These are phyloP conservation scores for Hysterangium stoloniferum DNA, from an alignment of 768 basidiomycete species.

Conservation along the genomic window DNA sequence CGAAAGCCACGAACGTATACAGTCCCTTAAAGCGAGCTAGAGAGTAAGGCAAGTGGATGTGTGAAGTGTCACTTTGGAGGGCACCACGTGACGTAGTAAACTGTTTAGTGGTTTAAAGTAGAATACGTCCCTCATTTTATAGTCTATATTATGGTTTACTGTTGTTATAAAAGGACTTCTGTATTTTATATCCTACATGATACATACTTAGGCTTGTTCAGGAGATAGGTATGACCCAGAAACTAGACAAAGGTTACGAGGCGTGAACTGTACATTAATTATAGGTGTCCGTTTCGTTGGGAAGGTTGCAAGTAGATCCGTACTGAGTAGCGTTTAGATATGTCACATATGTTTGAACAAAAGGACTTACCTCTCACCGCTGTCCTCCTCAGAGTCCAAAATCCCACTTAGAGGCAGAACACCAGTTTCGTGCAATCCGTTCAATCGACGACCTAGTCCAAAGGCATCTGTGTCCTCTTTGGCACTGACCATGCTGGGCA, in stretches of 20 bases:
- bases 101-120: neutral
- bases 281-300: constrained; percentile 95
- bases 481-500: constrained; percentile 39
- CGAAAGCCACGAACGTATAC: too few species aligned
- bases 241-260: constrained; percentile 87
- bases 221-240: constrained; percentile 67
- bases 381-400: constrained; percentile 45
- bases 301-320: constrained; percentile 83
- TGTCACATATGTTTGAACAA: neutral
- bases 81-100: too few species aligned
- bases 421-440: constrained; percentile 38
- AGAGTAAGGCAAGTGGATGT: neutral
- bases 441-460: constrained; percentile 13
- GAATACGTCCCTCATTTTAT: too few species aligned
- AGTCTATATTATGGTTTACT: too few species aligned
- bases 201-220: constrained; percentile 46
- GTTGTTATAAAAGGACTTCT: too few species aligned
- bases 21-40: too few species aligned
- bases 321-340: constrained; percentile 33
- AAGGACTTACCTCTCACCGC: constrained; percentile 59
- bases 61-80: neutral
- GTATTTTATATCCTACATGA: too few species aligned
- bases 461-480: constrained; percentile 17
- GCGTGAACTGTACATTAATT: constrained; percentile 87
- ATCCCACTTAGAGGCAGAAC: constrained; percentile 27